Evolutionary conservation across 163 green algal genomes (phyloP).

Genomic region (Chloromonas sp.): DNA sequence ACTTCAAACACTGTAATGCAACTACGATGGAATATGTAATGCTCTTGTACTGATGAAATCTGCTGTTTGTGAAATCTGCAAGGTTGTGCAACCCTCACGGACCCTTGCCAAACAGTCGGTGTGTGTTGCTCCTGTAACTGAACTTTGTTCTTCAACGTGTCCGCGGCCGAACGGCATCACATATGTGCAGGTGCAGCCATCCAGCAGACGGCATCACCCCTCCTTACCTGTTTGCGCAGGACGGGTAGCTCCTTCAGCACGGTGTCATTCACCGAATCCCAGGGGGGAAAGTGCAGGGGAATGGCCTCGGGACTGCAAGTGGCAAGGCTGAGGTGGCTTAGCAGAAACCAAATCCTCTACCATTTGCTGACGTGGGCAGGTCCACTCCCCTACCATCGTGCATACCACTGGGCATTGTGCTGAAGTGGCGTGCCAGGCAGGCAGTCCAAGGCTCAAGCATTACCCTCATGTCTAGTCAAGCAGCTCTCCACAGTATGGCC

Average conservation of each 20-base stretch:
- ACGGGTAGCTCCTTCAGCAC: not conserved
- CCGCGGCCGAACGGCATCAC: no score
- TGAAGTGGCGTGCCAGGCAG: not conserved
- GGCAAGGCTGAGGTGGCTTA: conserved; percentile 9
- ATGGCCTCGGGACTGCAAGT: not conserved
- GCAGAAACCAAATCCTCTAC: not conserved
- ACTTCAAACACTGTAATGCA: no score
- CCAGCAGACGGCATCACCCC: not conserved
- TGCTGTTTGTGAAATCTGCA: no score
- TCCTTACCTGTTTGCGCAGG: not conserved
- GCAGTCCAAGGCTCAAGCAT: not conserved
- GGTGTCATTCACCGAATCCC: not conserved
- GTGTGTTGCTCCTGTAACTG: no score
- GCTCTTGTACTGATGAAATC: no score
- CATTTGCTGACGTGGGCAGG: not conserved
- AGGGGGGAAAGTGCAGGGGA: not conserved
- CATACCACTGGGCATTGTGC: not conserved
- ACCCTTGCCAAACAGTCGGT: no score
- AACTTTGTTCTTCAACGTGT: no score
- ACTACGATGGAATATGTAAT: no score
- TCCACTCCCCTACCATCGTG: not conserved
- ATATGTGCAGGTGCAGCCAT: not conserved
- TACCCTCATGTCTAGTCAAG: no score
- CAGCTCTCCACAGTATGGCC: no score
- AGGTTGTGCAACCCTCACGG: no score